phyloP scores from a whole-genome alignment of 768 basidiomycete species.

The Chiua virens region DNA sequence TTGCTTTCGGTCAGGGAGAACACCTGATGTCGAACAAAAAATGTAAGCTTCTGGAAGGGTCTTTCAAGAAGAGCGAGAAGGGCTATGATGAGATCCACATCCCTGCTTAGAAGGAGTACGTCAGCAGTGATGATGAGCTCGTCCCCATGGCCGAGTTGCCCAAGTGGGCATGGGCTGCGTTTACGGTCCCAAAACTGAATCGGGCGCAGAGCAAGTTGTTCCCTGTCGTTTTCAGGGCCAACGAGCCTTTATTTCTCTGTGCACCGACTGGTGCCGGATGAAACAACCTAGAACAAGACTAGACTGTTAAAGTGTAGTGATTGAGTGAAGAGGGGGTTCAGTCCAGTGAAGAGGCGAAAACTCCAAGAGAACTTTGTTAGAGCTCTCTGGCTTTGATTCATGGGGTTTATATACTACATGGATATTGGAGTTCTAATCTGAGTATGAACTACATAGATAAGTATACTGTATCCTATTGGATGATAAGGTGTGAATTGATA shows the following conservation, averaged over 20 bases:
- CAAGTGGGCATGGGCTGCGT: conserved; percentile 85
- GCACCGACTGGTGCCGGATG: conserved; percentile 97
- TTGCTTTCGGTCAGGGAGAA: conserved; percentile 94
- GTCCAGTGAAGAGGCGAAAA: no score
- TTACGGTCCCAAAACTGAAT: conserved; percentile 80
- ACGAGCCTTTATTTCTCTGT: conserved; percentile 93
- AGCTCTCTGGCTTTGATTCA: no score
- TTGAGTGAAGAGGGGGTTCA: no score
- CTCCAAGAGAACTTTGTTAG: no score
- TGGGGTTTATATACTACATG: no score
- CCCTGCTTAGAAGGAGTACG: conserved; percentile 83
- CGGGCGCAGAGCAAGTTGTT: conserved; percentile 93
- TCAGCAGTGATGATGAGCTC: conserved; percentile 59
- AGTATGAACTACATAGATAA: no score
- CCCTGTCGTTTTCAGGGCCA: conserved; percentile 90
- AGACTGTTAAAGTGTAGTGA: no score
- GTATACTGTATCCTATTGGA: no score
- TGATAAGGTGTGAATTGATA: no score
- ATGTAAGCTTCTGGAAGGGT: conserved; percentile 95
- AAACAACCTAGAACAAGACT: no score
- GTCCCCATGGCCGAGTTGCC: conserved; percentile 76
- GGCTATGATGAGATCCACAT: conserved; percentile 99
- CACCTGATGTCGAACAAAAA: conserved; percentile 99
- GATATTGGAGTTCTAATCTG: no score
- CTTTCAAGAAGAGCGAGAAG: conserved; percentile 96